Evolutionary conservation across 176 grass and related monocot species (phyloP).

Genomic region (Leersia perrieri): DNA sequence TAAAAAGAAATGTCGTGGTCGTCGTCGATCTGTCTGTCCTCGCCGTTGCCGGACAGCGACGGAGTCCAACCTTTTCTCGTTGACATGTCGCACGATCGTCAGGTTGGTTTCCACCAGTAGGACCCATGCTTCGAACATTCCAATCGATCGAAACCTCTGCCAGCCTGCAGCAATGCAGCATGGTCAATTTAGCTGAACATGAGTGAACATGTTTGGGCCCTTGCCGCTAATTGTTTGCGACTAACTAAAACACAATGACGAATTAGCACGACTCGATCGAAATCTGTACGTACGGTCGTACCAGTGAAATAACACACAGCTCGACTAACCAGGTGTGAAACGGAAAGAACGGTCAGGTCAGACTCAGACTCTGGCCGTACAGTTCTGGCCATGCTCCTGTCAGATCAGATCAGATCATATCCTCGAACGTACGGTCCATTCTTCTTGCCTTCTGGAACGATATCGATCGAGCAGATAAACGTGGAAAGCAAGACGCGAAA

Average conservation of each 20-base stretch:
- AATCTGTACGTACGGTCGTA: too few relatives aligned
- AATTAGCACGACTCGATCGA: not conserved
- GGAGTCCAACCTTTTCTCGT: not conserved
- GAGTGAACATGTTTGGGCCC: too few relatives aligned
- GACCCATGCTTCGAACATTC: not conserved
- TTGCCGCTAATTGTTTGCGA: not conserved
- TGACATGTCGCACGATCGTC: not conserved
- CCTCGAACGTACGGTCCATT: not conserved
- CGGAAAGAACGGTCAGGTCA: not conserved
- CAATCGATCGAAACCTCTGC: not conserved
- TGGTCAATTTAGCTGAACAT: not conserved
- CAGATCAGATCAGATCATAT: too few relatives aligned
- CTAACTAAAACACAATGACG: too few relatives aligned
- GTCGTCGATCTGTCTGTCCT: not conserved
- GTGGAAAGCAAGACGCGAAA: not conserved
- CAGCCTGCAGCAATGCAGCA: too few relatives aligned
- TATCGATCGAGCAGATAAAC: not conserved
- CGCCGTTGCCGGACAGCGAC: not conserved
- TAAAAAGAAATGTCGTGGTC: not conserved
- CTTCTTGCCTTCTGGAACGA: not conserved
- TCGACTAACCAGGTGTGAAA: too few relatives aligned
- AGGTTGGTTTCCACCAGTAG: not conserved
- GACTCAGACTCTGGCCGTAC: not conserved
- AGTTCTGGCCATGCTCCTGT: too few relatives aligned
- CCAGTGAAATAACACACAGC: too few relatives aligned